Percentiles rank a stretch among this genome's conserved stretches.
These are phyloP conservation scores for Fraxinus albicans DNA, from an alignment of 305 asterid genomes.

Conservation along the genomic window DNA sequence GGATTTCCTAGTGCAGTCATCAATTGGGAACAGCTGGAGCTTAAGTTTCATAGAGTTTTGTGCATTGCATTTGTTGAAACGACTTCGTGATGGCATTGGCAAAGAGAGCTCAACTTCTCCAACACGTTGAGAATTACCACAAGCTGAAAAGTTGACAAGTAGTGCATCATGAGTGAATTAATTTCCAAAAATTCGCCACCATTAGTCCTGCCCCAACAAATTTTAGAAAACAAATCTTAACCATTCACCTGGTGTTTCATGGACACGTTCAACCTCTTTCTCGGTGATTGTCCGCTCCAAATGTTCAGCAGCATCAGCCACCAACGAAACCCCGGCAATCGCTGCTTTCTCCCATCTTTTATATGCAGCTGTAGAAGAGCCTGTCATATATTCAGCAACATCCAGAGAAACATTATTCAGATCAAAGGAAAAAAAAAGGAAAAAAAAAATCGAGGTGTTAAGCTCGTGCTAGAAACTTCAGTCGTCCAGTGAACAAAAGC, in stretches of 20 bases:
- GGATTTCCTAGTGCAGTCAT: slow-evolving; percentile 73
- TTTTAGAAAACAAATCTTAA: not conserved
- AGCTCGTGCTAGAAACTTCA: slow-evolving; percentile 1
- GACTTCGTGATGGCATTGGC: slow-evolving; percentile 32
- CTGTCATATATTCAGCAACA: slow-evolving; percentile 36
- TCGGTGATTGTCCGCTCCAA: slow-evolving; percentile 75
- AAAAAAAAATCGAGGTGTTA: not conserved
- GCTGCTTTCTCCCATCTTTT: slow-evolving; percentile 99
- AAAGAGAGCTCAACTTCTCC: slow-evolving; percentile 45
- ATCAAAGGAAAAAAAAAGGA: not conserved
- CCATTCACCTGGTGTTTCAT: slow-evolving; percentile 56
- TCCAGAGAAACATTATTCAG: slow-evolving; percentile 3
- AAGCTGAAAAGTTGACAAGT: slow-evolving; percentile 44
- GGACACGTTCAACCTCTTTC: slow-evolving; percentile 54
- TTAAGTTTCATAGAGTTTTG: slow-evolving; percentile 69
- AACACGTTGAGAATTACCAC: slow-evolving; percentile 44
- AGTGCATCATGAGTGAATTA: slow-evolving; percentile 20
- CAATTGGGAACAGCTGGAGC: slow-evolving; percentile 93
- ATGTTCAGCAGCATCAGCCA: slow-evolving; percentile 99
- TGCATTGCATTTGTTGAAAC: slow-evolving; percentile 39
- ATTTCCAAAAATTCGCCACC: slow-evolving; percentile 5
- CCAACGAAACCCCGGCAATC: slow-evolving; percentile 96
- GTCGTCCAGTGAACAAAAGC: slow-evolving; percentile 3
- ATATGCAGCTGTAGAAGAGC: slow-evolving; percentile 76
- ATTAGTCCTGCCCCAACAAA: slow-evolving; percentile 8